Evolutionary conservation across 1,284 basidiomycete species (phyloP).

Genomic region (Malassezia brasiliensis): DNA sequence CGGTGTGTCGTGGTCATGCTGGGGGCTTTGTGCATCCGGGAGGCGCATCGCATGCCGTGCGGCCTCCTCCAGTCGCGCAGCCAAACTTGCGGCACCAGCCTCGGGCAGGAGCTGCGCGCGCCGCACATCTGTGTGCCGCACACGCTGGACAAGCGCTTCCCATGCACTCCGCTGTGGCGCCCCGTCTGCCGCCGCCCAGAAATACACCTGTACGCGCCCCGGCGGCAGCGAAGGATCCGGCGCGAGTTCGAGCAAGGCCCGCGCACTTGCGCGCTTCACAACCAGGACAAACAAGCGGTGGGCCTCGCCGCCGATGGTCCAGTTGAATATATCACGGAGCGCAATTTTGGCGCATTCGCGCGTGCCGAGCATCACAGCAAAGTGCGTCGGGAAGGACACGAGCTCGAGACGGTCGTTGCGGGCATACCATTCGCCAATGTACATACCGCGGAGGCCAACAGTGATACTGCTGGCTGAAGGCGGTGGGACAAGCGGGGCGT

Average conservation of each 20-base stretch:
- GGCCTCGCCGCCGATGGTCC: conserved; percentile 1
- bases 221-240: background rate
- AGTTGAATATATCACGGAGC: conserved; percentile 7
- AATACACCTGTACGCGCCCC: background rate
- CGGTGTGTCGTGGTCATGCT: no score
- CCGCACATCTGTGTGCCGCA: background rate
- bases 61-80: background rate
- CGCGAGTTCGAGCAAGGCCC: background rate
- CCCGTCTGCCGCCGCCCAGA: background rate
- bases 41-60: background rate
- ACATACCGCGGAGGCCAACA: background rate
- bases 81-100: background rate
- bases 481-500: background rate
- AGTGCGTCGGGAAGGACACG: conserved; percentile 10
- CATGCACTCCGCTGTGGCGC: background rate
- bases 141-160: background rate
- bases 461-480: background rate
- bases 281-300: conserved; percentile 5
- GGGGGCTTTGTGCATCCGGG: background rate
- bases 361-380: conserved; percentile 1
- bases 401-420: background rate
- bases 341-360: conserved; percentile 2
- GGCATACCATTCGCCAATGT: background rate
- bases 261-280: background rate
- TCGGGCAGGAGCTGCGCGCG: background rate